Conservation (phyloP, 371 early-diverging fungal species). For the Lichtheimia corymbifera region DNA sequence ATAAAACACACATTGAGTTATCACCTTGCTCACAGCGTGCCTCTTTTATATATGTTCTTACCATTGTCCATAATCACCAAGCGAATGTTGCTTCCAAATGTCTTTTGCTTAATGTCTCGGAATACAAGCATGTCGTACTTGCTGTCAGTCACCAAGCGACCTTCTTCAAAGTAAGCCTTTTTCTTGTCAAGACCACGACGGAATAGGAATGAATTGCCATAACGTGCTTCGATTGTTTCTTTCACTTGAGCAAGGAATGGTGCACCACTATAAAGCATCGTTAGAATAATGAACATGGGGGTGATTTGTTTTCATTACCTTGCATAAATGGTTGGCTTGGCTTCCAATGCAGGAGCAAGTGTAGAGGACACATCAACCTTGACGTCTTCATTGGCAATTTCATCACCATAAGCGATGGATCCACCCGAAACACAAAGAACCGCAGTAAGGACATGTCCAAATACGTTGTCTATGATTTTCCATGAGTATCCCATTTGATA, state of each 20-base stretch:
- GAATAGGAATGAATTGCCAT: constrained; percentile 49
- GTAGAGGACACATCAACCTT: constrained; percentile 14
- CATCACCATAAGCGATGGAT: constrained; percentile 72
- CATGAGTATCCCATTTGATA: neutral
- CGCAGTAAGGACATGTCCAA: constrained; percentile 31
- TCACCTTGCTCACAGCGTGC: neutral
- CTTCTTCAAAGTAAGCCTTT: constrained; percentile 32
- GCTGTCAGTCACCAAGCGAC: constrained; percentile 45
- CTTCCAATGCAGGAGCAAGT: constrained; percentile 34
- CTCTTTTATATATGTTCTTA: neutral
- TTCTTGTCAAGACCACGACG: constrained; percentile 45
- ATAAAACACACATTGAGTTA: constrained; percentile 43
- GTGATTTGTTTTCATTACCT: constrained; percentile 20
- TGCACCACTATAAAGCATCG: constrained; percentile 45
- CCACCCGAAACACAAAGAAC: constrained; percentile 55
- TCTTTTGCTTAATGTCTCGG: constrained; percentile 48
- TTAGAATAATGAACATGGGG: too few relatives aligned
- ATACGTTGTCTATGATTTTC: constrained; percentile 34
- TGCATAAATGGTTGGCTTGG: constrained; percentile 82
- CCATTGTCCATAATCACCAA: constrained; percentile 55
- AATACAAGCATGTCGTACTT: constrained; percentile 54
- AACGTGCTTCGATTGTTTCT: constrained; percentile 32
- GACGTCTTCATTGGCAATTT: constrained; percentile 71
- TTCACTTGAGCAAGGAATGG: constrained; percentile 34
- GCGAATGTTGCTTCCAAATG: constrained; percentile 88